Evolutionary conservation across 768 basidiomycete genomes (phyloP).

Genomic region (Holtermanniella nyarrowii): DNA sequence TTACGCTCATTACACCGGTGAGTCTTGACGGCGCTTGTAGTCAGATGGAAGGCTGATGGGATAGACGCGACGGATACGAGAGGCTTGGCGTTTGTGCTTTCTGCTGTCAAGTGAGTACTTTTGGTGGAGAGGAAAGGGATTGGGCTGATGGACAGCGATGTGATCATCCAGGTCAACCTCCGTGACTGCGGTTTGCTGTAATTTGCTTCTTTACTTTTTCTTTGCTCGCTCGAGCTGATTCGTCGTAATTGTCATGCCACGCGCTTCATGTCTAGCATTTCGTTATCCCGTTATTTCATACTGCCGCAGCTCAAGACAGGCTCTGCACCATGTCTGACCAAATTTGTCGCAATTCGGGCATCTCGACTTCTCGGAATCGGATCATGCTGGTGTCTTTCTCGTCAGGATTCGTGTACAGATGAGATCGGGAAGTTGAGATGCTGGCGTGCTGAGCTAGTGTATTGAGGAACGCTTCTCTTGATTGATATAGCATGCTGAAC

Average conservation of each 20-base stretch:
- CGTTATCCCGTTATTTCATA: no score
- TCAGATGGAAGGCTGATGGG: constrained; percentile 52
- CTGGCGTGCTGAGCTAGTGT: constrained; percentile 23
- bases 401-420: constrained; percentile 3
- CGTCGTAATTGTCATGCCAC: no score
- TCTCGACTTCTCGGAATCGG: neutral
- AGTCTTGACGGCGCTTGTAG: neutral
- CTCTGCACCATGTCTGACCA: neutral
- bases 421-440: constrained; percentile 11
- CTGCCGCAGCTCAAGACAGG: no score
- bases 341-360: neutral
- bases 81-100: constrained; percentile 35
- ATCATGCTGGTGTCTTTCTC: neutral
- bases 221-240: no score
- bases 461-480: constrained; percentile 27
- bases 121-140: neutral
- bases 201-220: neutral
- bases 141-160: constrained; percentile 11
- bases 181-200: constrained; percentile 27
- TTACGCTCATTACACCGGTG: constrained; percentile 25
- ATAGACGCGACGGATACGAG: constrained; percentile 83
- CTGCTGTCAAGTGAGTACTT: constrained; percentile 29
- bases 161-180: constrained; percentile 34
- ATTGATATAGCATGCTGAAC: constrained; percentile 25
- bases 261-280: no score